phyloP scores from a whole-genome alignment of 495 filamentous ascomycete species.

The Hyaloscypha variabilis region DNA sequence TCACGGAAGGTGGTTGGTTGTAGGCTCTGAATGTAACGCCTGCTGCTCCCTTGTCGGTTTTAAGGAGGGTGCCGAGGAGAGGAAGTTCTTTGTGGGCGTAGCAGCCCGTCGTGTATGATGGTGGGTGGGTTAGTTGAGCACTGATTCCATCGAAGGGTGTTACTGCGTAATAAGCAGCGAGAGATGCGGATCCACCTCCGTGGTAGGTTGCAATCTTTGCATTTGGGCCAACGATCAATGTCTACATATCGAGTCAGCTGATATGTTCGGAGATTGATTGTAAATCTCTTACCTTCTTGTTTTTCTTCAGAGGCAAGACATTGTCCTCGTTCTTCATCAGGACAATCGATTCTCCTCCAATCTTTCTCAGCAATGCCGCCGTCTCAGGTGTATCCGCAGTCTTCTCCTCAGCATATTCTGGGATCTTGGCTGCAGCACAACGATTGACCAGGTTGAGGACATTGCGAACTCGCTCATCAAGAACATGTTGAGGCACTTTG shows the following conservation, averaged over 20 bases:
- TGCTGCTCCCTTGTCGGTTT: conserved; percentile 47
- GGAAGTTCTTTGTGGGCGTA: conserved; percentile 66
- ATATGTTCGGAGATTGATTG: conserved; percentile 15
- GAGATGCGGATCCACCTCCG: conserved; percentile 70
- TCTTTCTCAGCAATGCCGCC: conserved; percentile 55
- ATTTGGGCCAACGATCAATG: conserved; percentile 66
- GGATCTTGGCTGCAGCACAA: conserved; percentile 54
- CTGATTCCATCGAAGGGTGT: conserved; percentile 70
- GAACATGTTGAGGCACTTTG: conserved; percentile 56
- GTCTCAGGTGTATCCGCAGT: conserved; percentile 45
- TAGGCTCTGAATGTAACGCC: conserved; percentile 65
- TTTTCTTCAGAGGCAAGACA: conserved; percentile 65
- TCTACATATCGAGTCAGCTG: conserved; percentile 36
- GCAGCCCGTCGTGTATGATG: conserved; percentile 53
- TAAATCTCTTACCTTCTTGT: conserved; percentile 47
- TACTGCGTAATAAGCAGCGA: conserved; percentile 69
- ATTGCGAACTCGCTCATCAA: conserved; percentile 66
- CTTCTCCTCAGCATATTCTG: conserved; percentile 49
- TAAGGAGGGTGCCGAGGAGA: conserved; percentile 51
- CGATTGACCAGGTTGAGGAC: conserved; percentile 64
- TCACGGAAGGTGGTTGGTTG: conserved; percentile 51
- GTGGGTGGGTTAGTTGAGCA: conserved; percentile 45
- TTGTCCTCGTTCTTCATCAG: conserved; percentile 73
- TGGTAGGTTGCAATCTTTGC: conserved; percentile 68
- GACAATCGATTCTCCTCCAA: conserved; percentile 71